A percentile compares a stretch with the other conserved stretches of the same genome.
These are phyloP conservation scores for Ophiostoma quercus DNA, from an alignment of 2,329 filamentous ascomycete species.

Conservation along the genomic window DNA sequence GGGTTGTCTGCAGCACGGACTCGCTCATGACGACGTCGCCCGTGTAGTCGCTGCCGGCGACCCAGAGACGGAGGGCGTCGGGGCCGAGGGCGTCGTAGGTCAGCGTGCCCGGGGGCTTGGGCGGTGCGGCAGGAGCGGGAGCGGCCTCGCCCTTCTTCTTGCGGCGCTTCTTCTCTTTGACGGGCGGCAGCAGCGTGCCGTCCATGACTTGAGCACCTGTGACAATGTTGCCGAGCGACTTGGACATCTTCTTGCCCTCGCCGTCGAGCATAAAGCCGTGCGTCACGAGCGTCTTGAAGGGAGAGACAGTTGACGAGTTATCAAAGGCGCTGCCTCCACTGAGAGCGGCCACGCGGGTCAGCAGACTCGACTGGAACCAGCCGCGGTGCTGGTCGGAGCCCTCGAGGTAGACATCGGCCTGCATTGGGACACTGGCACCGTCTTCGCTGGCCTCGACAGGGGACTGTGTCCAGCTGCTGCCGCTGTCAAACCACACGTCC, in stretches of 20 bases:
- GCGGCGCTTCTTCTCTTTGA: constrained; percentile 53
- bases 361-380: constrained; percentile 95
- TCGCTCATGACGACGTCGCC: constrained; percentile 78
- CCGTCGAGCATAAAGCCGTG: constrained; percentile 92
- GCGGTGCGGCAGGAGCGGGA: not conserved
- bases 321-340: constrained; percentile 17
- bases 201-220: constrained; percentile 78
- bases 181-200: constrained; percentile 67
- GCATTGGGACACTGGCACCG: constrained; percentile 33
- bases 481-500: constrained; percentile 99
- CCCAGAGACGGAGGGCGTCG: constrained; percentile 86
- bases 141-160: constrained; percentile 34
- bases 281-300: constrained; percentile 85
- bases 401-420: constrained; percentile 84
- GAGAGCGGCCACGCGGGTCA: constrained; percentile 73
- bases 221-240: constrained; percentile 87
- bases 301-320: constrained; percentile 41
- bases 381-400: constrained; percentile 94
- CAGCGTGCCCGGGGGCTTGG: constrained; percentile 28
- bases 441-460: constrained; percentile 29
- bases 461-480: constrained; percentile 75
- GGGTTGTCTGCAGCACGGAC: constrained; percentile 68
- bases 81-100: constrained; percentile 69
- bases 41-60: constrained; percentile 85
- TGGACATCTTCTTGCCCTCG: constrained; percentile 96